phyloP scores from a whole-genome alignment of 1,284 basidiomycete species.

The Apiotrichum montevideense region DNA sequence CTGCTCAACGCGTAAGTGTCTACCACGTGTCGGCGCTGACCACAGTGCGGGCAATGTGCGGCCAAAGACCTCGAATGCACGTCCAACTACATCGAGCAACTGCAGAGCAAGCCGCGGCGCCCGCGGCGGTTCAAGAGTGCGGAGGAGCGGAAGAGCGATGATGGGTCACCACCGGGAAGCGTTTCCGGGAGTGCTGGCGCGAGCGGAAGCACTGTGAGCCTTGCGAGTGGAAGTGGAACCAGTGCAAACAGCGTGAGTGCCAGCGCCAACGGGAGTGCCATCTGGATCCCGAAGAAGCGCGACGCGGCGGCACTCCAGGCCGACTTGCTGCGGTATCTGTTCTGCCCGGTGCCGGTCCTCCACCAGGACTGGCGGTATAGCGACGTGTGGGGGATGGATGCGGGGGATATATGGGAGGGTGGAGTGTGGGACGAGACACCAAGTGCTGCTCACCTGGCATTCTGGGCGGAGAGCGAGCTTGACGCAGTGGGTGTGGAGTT shows the following conservation, averaged over 20 bases:
- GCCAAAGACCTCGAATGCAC: constrained; percentile 33
- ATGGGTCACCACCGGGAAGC: background rate
- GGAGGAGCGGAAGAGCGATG: background rate
- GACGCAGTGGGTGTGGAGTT: constrained; percentile 75
- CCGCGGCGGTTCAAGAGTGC: constrained; percentile 13
- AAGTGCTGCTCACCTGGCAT: constrained; percentile 24
- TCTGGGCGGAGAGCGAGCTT: constrained; percentile 22
- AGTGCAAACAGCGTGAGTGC: background rate
- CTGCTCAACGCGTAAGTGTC: constrained; percentile 10
- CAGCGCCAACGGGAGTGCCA: background rate
- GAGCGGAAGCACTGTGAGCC: too few species aligned
- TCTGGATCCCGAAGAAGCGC: background rate
- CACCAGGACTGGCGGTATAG: constrained; percentile 36
- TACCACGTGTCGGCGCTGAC: constrained; percentile 18
- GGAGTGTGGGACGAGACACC: constrained; percentile 34
- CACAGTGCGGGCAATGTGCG: constrained; percentile 37
- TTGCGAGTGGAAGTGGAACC: background rate
- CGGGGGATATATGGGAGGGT: constrained; percentile 39
- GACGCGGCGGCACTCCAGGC: constrained; percentile 16
- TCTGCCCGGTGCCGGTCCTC: constrained; percentile 34
- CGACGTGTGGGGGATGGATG: constrained; percentile 30
- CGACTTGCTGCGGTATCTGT: constrained; percentile 39
- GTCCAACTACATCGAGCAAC: constrained; percentile 35
- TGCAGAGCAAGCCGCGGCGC: constrained; percentile 28
- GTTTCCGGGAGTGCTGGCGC: background rate